Evolutionary conservation across 2,329 filamentous ascomycete species (phyloP).

Genomic region (Hypoxylon rubiginosum): DNA sequence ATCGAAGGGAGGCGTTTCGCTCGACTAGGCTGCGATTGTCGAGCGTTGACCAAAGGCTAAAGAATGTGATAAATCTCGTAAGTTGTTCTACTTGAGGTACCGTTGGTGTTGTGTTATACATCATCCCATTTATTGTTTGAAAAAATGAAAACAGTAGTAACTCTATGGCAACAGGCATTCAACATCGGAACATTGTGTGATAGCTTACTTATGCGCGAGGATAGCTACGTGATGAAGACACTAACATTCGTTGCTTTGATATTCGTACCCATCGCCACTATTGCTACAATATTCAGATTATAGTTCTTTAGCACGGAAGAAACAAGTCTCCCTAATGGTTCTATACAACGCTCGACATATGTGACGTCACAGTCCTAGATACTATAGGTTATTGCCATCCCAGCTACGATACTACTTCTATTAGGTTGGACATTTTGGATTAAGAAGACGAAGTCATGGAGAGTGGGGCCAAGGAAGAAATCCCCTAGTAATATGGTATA

Average conservation of each 20-base stretch:
- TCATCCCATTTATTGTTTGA: neutral
- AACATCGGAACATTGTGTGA: conserved; percentile 56
- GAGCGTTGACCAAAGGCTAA: conserved; percentile 54
- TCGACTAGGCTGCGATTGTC: conserved; percentile 54
- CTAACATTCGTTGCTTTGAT: conserved; percentile 56
- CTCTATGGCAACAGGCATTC: conserved; percentile 44
- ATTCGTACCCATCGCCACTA: conserved; percentile 55
- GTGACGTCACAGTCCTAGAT: conserved; percentile 1
- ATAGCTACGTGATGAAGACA: conserved; percentile 55
- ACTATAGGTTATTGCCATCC: neutral
- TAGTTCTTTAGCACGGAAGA: conserved; percentile 25
- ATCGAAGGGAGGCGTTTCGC: conserved; percentile 52
- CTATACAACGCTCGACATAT: neutral
- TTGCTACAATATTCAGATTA: conserved; percentile 51
- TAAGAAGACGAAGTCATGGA: neutral
- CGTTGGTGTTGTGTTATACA: too few species aligned
- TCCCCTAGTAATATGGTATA: neutral
- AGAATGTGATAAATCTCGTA: conserved; percentile 52
- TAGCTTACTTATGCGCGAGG: conserved; percentile 53
- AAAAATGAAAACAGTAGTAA: neutral
- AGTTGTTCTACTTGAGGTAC: neutral
- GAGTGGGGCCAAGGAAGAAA: neutral
- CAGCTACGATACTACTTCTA: neutral
- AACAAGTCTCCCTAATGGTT: neutral
- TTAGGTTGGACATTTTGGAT: neutral